Conservation (phyloP, 306 rosid genomes). For the Citrullus amarus region DNA sequence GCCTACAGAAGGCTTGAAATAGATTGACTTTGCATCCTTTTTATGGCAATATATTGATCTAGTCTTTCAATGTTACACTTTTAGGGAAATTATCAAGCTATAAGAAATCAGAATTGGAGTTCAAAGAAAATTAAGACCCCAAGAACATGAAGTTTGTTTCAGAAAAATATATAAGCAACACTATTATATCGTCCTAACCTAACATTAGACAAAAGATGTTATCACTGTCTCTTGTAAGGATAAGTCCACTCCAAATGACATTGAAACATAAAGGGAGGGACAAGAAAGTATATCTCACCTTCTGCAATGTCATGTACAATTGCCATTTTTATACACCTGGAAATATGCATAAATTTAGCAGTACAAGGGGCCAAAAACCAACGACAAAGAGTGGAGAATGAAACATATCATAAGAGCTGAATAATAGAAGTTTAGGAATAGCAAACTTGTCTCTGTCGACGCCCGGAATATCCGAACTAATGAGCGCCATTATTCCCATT, state of each 20-base stretch:
- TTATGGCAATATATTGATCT: neutral
- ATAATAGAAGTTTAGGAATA: neutral
- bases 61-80: neutral
- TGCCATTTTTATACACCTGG: slow-evolving; percentile 87
- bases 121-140: neutral
- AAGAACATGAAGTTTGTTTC: neutral
- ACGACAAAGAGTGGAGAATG: neutral
- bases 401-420: neutral
- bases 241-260: neutral
- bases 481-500: slow-evolving; percentile 82
- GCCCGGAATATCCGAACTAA: slow-evolving; percentile 70
- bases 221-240: neutral
- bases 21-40: neutral
- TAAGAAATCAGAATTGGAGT: neutral
- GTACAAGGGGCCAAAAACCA: neutral
- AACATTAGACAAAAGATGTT: neutral
- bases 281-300: slow-evolving; percentile 29
- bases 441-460: slow-evolving; percentile 62
- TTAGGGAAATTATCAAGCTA: neutral
- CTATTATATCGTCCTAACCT: neutral
- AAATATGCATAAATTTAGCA: slow-evolving; percentile 2
- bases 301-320: slow-evolving; percentile 89
- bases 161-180: neutral
- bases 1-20: too few relatives aligned
- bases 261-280: neutral